Conservation (phyloP, 495 filamentous ascomycete species). For the Poronia punctata region DNA sequence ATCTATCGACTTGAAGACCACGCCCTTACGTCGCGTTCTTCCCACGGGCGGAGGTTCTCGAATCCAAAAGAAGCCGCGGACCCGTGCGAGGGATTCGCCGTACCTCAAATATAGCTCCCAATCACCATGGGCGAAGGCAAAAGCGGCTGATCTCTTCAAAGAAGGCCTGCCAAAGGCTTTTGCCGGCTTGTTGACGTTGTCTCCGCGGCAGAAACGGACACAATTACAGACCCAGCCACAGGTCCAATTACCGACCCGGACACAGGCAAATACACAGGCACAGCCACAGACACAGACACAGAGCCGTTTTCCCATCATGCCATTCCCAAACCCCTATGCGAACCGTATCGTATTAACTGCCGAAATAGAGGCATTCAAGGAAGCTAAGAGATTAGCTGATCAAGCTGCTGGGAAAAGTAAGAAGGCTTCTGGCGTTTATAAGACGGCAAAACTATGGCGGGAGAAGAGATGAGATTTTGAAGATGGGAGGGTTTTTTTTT, state of each 20-base stretch:
- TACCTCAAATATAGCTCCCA: background rate
- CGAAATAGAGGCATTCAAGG: background rate
- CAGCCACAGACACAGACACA: background rate
- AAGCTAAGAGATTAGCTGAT: background rate
- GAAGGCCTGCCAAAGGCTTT: background rate
- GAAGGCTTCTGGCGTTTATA: background rate
- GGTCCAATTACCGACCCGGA: no score
- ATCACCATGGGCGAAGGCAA: background rate
- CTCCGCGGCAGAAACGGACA: no score
- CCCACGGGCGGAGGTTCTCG: no score
- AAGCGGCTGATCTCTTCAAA: background rate
- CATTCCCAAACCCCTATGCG: slow-evolving; percentile 7
- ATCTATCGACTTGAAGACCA: no score
- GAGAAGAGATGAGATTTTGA: background rate
- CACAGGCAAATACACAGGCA: no score
- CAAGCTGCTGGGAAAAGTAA: background rate
- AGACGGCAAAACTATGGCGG: background rate
- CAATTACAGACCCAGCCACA: no score
- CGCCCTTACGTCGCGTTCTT: no score
- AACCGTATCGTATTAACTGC: slow-evolving; percentile 2
- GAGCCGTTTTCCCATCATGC: background rate
- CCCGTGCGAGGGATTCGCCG: background rate
- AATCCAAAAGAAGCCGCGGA: no score
- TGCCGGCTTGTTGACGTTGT: background rate
- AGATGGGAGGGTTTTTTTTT: background rate